Evolutionary conservation across 441 rosid species (phyloP), one percentile per base, ranked within the genome.

Genomic region (Dalechampia spathulata): DNA sequence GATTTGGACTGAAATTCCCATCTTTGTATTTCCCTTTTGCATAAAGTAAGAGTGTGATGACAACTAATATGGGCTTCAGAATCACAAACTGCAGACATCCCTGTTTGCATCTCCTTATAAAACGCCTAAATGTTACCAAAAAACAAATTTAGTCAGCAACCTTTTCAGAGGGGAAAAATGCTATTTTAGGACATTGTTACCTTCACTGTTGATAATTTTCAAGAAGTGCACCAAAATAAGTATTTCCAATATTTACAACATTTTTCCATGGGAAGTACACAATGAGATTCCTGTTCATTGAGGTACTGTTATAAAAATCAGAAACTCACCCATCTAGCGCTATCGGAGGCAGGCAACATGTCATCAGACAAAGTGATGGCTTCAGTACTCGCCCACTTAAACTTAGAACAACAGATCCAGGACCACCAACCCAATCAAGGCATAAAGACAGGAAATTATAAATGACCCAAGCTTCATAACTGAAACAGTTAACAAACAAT

Each of bases 391-490:
- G 81, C 25, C 98, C 96, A 27, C 75, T 88, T 63, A 91, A 79
- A 71, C 98, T 91, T 53, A 91, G 65, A 62, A 91, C 96, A 58
- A 91, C 96, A 26, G 98, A 79, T 71, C 98, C 98, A 56, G 98
- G 96, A 20, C 98, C 98, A 58, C 98, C 96, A 73, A 91, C 98
- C 98, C 98, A 91, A 21, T 90, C 98, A 65, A 91, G 81, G 74
- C 96, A 91, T 55, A 91, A 58, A 5, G 96, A 84, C 57, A 88
- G 61, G 70, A 91, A 91, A 62, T 91, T 91, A 62, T 91, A 91
- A 46, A 91, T 91, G 72, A 91, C 98, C 98, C 98, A 91, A 51
- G 98, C 98, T 76, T 91, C 98, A 72, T 91, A 91, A 16, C 98
- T 90, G 90, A 59, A 75, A 80, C 61, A 76, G 56, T 32, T 14